phyloP scores from a whole-genome alignment of 768 basidiomycete species.

The Filobasidium floriforme region DNA sequence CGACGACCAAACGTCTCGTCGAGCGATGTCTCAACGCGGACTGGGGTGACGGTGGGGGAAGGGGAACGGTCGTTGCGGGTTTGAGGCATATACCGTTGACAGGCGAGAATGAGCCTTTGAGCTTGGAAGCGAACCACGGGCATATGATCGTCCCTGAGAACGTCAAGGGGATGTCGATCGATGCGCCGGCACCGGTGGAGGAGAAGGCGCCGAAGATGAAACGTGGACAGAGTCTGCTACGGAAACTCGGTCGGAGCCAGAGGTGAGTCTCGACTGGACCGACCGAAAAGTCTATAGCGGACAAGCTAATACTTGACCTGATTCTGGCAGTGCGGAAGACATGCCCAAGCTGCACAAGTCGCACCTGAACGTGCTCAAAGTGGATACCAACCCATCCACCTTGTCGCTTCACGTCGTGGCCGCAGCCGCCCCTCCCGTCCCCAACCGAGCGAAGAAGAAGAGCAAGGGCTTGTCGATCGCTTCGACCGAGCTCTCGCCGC shows the following conservation, averaged over 20 bases:
- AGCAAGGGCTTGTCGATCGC: neutral
- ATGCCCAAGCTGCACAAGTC: constrained; percentile 23
- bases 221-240: neutral
- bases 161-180: constrained; percentile 11
- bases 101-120: neutral
- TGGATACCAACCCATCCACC: constrained; percentile 15
- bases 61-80: neutral
- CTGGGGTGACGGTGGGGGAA: constrained; percentile 51
- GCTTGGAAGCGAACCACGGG: neutral
- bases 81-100: neutral
- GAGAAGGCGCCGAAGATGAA: neutral
- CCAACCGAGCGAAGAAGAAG: constrained; percentile 8
- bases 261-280: constrained; percentile 11
- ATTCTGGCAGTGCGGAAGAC: constrained; percentile 15
- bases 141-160: neutral
- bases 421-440: constrained; percentile 14
- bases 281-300: neutral
- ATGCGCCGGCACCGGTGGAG: neutral
- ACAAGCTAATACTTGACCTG: neutral
- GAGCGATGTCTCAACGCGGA: constrained; percentile 79
- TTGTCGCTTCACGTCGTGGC: constrained; percentile 18
- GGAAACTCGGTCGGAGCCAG: constrained; percentile 19
- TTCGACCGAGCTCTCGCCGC: constrained; percentile 3
- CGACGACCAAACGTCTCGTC: constrained; percentile 84
- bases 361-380: constrained; percentile 12